phyloP scores from a whole-genome alignment of 73 alveolate genomes.

The Uronychia setigera region DNA sequence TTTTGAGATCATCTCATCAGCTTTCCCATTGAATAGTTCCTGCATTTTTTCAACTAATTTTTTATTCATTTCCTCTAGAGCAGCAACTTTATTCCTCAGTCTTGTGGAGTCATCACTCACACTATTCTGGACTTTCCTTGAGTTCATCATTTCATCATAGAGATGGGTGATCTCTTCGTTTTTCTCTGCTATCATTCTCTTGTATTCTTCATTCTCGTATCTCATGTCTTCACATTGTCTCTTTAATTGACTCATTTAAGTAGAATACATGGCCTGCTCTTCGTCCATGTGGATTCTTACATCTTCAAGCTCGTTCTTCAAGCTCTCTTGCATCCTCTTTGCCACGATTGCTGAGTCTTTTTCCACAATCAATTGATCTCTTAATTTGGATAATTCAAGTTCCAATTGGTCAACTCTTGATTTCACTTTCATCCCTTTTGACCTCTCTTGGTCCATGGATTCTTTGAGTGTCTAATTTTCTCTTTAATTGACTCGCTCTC shows the following conservation, averaged over 20 bases:
- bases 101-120: not conserved
- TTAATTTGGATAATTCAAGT: not conserved
- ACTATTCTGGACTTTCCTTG: not conserved
- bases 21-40: not conserved
- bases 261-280: not conserved
- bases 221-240: not conserved
- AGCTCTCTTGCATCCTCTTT: not conserved
- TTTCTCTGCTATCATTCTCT: not conserved
- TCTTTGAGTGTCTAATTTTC: not conserved
- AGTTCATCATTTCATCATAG: not conserved
- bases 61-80: not conserved
- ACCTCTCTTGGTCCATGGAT: not conserved
- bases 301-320: not conserved
- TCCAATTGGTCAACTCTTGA: not conserved
- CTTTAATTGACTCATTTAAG: not conserved
- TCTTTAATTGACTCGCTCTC: not conserved
- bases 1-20: not conserved
- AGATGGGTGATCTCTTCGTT: slow-evolving; percentile 1
- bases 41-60: not conserved
- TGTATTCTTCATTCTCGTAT: not conserved
- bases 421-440: not conserved
- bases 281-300: not conserved
- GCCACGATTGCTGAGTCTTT: not conserved
- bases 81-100: not conserved
- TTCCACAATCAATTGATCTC: not conserved